Evolutionary conservation across 169 alveolate species (phyloP).

Genomic region (Cryptosporidium muris): DNA sequence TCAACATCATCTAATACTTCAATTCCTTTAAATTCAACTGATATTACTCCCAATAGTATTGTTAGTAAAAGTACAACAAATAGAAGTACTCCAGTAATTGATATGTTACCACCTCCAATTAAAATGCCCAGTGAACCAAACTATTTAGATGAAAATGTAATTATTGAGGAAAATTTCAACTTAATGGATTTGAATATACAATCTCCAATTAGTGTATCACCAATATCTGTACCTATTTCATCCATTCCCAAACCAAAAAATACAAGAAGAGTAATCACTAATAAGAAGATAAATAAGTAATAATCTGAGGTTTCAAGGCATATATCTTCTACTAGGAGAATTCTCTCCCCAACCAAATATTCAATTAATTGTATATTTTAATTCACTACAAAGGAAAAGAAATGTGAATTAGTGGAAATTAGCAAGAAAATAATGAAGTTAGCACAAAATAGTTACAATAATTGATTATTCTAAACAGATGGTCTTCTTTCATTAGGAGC

Average conservation of each 20-base stretch:
- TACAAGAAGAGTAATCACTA: background rate
- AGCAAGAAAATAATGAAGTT: background rate
- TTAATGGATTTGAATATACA: background rate
- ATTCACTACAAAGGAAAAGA: background rate
- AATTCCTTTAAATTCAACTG: background rate
- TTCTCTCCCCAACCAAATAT: background rate
- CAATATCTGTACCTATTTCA: background rate
- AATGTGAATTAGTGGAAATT: background rate
- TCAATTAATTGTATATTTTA: background rate
- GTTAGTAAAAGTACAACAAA: too few species aligned
- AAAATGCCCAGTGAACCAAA: too few species aligned
- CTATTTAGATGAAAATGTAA: background rate
- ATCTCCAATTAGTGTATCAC: background rate
- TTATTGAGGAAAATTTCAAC: background rate
- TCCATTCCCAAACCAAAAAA: conserved; percentile 40
- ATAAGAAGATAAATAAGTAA: background rate
- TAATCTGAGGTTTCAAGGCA: background rate
- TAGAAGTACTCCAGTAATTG: too few species aligned
- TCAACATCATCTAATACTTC: background rate
- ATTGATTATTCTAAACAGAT: background rate
- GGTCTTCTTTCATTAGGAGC: conserved; percentile 85
- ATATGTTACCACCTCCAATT: too few species aligned
- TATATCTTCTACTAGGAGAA: background rate
- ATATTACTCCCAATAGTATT: too few species aligned
- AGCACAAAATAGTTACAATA: background rate